These are phyloP conservation scores for Phytopythium mirpurense DNA, from an alignment of 352 stramenopile species.

Conservation along the genomic window DNA sequence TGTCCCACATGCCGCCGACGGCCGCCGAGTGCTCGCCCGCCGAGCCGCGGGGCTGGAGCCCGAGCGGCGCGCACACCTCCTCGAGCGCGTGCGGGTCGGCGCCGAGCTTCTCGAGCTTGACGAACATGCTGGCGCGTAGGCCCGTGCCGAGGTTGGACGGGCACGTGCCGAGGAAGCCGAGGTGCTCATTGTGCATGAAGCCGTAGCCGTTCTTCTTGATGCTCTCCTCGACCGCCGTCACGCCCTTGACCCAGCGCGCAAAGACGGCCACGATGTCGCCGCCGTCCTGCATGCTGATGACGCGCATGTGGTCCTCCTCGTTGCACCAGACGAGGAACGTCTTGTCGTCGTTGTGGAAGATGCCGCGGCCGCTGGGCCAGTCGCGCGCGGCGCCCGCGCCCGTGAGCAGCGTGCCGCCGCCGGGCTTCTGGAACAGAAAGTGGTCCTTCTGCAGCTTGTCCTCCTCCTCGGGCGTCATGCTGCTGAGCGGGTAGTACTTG, in stretches of 20 bases:
- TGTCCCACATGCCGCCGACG: conserved; percentile 87
- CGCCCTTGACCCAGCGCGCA: conserved; percentile 74
- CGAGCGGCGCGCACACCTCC: conserved; percentile 65
- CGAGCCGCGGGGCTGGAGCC: conserved; percentile 76
- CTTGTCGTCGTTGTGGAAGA: conserved; percentile 92
- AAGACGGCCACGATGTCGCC: conserved; percentile 91
- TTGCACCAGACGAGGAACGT: conserved; percentile 90
- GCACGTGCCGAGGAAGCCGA: conserved; percentile 84
- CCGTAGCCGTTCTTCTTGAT: conserved; percentile 77
- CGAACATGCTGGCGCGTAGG: conserved; percentile 79
- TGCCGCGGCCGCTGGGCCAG: conserved; percentile 91
- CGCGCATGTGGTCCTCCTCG: conserved; percentile 89
- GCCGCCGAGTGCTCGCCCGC: conserved; percentile 80
- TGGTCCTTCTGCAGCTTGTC: conserved; percentile 89
- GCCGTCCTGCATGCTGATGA: conserved; percentile 88
- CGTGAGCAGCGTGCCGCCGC: conserved; percentile 78
- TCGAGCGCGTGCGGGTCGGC: conserved; percentile 68
- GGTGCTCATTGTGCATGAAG: conserved; percentile 89
- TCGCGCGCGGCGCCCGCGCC: conserved; percentile 86
- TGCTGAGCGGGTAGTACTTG: conserved; percentile 85
- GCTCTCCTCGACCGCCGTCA: conserved; percentile 67
- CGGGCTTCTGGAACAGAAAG: conserved; percentile 93
- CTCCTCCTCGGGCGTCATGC: conserved; percentile 90
- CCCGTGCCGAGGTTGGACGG: conserved; percentile 87
- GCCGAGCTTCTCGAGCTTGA: conserved; percentile 78